Evolutionary conservation across 139 green algal species (phyloP), one percentile per base, ranked within the genome.

Genomic region (Coelastrella sp.): DNA sequence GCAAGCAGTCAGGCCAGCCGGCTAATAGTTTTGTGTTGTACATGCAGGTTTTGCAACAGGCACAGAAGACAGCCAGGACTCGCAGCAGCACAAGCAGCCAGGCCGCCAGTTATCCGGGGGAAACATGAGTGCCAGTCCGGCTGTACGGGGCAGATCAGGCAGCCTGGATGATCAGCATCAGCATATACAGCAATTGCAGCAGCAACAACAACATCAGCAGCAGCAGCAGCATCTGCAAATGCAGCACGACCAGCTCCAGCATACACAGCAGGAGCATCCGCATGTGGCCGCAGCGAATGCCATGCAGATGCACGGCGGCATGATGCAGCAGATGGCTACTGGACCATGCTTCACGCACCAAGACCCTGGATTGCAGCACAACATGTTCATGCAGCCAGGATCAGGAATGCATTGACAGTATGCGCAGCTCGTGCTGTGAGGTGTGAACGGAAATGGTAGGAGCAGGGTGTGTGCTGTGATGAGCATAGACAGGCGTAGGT

Each of bases 251-350:
- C 64, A 65, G 61, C 83, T 66, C 8, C 83, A 88, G 19, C 83
- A 88, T 4, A 66, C 56, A 8, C 83, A 81, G 17, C 83, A 77
- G 66, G 68, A 88, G 54, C 83, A 88, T 19, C 16, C 23, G 8
- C 58, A 80, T 19, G 32, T 56, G 10, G 13, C 57, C 1, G 54
- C 13, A 23, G 83, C 66, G 16, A 57, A 80, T 58, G 54, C 66
- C 3, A 88, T 88, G 83, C 83, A 88, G 68, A 75, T 88, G 68
- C 83, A 88, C 19, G 20, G 66, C 23, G 83, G 19, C 10, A 68
- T 88, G 47, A 88, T 88, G 83, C 83, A 87, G 13, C 11, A 22
- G 3, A 80, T 88, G 83, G 47, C 68, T 6, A n/a, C 66, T 20
- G 20, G 66, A 19, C 64, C 16, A 65, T 76, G 68, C 22, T 87